These are phyloP conservation scores for Hanseniaspora lindneri DNA, from an alignment of 805 yeast species.

Conservation along the genomic window DNA sequence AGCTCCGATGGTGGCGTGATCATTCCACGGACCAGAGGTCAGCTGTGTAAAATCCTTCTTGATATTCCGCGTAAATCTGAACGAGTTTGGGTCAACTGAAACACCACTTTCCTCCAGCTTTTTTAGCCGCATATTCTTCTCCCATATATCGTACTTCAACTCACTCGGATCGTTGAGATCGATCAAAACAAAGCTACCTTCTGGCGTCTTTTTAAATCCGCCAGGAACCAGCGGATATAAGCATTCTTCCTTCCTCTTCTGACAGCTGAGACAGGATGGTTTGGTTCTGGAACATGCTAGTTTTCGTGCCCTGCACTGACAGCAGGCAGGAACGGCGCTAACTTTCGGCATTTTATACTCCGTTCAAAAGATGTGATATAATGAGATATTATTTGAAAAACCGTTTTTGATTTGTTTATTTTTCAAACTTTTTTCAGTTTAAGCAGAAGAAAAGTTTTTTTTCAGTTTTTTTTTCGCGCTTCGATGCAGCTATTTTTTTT, in stretches of 20 bases:
- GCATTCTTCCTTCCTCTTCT: conserved; percentile 23
- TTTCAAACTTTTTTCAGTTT: too few species aligned
- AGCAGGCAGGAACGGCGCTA: conserved; percentile 24
- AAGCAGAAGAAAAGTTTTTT: too few species aligned
- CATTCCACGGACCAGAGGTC: not conserved
- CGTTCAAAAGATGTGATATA: too few species aligned
- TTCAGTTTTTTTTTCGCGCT: too few species aligned
- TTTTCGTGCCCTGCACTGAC: conserved; percentile 27
- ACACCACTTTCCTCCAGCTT: conserved; percentile 1
- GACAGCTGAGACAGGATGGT: conserved; percentile 35
- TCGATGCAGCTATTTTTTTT: too few species aligned
- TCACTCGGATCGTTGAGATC: conserved; percentile 15
- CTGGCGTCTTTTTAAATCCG: conserved; percentile 5
- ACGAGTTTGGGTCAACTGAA: not conserved
- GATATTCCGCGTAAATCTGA: not conserved
- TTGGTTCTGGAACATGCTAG: conserved; percentile 36
- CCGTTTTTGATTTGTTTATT: not conserved
- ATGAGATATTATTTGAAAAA: too few species aligned
- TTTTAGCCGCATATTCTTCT: conserved; percentile 1
- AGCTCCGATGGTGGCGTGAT: not conserved
- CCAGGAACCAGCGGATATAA: conserved; percentile 22
- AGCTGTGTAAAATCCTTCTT: not conserved
- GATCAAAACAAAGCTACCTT: conserved; percentile 13
- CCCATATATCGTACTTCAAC: conserved; percentile 10
- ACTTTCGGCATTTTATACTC: not conserved